Conservation (phyloP, 2,329 filamentous ascomycete genomes). For the Lachnellula occidentalis region DNA sequence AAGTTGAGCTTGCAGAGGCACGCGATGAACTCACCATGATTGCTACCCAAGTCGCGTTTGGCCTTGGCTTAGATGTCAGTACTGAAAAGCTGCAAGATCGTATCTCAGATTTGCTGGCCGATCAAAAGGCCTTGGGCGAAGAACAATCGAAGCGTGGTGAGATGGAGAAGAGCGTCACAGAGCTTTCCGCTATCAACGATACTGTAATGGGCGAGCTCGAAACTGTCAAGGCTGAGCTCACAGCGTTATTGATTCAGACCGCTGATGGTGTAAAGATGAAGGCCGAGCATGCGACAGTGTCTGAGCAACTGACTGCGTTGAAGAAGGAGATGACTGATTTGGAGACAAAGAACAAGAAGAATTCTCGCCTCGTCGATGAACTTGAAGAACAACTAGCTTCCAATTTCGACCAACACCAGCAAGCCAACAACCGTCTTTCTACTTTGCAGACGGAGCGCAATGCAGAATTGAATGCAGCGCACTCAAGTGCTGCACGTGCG, state of each 20-base stretch:
- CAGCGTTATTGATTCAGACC: slow-evolving; percentile 44
- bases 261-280: slow-evolving; percentile 41
- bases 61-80: slow-evolving; percentile 57
- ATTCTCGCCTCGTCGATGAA: slow-evolving; percentile 85
- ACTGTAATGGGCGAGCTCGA: slow-evolving; percentile 58
- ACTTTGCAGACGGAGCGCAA: slow-evolving; percentile 71
- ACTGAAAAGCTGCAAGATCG: slow-evolving; percentile 62
- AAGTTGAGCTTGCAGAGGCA: slow-evolving; percentile 59
- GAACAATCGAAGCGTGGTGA: slow-evolving; percentile 55
- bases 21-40: slow-evolving; percentile 61
- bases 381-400: slow-evolving; percentile 93
- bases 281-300: slow-evolving; percentile 42
- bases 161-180: slow-evolving; percentile 49
- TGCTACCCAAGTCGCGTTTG: slow-evolving; percentile 56
- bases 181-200: slow-evolving; percentile 54
- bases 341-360: slow-evolving; percentile 75
- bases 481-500: slow-evolving; percentile 54
- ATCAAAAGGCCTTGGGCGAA: slow-evolving; percentile 53
- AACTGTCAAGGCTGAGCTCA: slow-evolving; percentile 49
- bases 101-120: slow-evolving; percentile 50
- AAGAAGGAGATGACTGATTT: slow-evolving; percentile 61
- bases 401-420: slow-evolving; percentile 90
- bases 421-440: slow-evolving; percentile 78
- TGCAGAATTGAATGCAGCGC: slow-evolving; percentile 72
- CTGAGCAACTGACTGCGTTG: slow-evolving; percentile 54